Base-by-base conservation (phyloP, 164 flowering plant genomes). In the Dillenia turbinata region DNA sequence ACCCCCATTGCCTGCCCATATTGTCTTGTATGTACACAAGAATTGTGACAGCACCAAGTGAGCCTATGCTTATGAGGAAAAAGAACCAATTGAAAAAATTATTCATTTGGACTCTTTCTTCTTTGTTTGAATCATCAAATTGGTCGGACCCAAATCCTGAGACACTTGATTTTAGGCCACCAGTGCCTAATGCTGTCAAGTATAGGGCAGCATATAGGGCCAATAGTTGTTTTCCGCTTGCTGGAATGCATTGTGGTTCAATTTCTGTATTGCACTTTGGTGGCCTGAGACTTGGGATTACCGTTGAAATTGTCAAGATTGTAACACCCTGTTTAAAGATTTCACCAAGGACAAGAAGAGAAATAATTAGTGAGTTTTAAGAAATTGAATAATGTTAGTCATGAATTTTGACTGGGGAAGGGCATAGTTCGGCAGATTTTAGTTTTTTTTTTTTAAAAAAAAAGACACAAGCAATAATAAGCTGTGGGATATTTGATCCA, bases 81-180 rank as follows among this genome's bases (percentile, higher is more conserved):
- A 85, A 94, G 90, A 89, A 91, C 93, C 96, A 89, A 65, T 83
- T 84, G 84, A 94, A 91, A 85, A 94, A 94, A 14, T 60, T 79
- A 10, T 66, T 61, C 97, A 91, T 91, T 17, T 75, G 77, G n/a
- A 40, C 13, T 47, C 69, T 73, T 60, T 91, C 97, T 22, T 72
- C 52, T 22, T 64, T 57, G 66, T 82, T 77, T 6, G 78, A 59
- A 0, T 94, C 99, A 54, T 91, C 94, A 63, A 94, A 94, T 57
- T 94, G 99, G 75, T 94, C 99, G 0, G 99, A 85, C 2, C 97
- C 99, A 57, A 91, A 85, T 0, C 97, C 99, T 0, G 97, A 89
- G 0, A 94, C 97, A 60, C 96, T 90, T 10, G 98, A 89, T 61
- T 94, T 94, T 4, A 90, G 76, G 5, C 99, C 97, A 2, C 97